Percentiles rank a stretch among this genome's conserved stretches.
These are phyloP conservation scores for Eimeria tenella DNA, from an alignment of 169 alveolate genomes.

Conservation along the genomic window DNA sequence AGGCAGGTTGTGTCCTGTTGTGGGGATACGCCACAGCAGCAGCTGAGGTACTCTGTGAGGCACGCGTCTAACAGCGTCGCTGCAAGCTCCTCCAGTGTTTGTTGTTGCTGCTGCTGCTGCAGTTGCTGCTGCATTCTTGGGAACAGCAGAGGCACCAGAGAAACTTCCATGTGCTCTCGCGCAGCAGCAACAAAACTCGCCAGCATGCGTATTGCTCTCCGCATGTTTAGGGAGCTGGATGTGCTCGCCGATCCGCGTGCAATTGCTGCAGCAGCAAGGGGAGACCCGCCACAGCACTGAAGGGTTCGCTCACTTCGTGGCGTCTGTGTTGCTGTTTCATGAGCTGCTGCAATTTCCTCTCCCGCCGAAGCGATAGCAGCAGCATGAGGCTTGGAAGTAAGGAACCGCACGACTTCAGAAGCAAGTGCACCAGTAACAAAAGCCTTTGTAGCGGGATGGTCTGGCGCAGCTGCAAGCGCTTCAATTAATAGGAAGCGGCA, in stretches of 20 bases:
- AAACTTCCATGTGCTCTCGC: slow-evolving; percentile 63
- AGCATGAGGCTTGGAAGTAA: background rate
- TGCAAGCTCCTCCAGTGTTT: slow-evolving; percentile 56
- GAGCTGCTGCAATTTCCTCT: slow-evolving; percentile 23
- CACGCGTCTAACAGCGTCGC: slow-evolving; percentile 70
- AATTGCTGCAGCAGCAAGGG: slow-evolving; percentile 47
- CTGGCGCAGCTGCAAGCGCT: slow-evolving; percentile 68
- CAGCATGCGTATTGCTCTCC: slow-evolving; percentile 48
- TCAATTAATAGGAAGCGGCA: slow-evolving; percentile 53
- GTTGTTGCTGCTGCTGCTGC: slow-evolving; percentile 62
- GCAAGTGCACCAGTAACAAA: slow-evolving; percentile 59
- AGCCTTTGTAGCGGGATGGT: slow-evolving; percentile 47
- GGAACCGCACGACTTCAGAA: slow-evolving; percentile 37
- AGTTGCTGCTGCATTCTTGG: slow-evolving; percentile 66
- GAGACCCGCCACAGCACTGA: slow-evolving; percentile 29
- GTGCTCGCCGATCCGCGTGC: background rate
- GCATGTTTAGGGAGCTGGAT: slow-evolving; percentile 7
- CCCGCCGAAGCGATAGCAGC: background rate
- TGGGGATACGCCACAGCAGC: slow-evolving; percentile 16
- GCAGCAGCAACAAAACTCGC: slow-evolving; percentile 64
- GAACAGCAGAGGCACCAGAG: slow-evolving; percentile 47
- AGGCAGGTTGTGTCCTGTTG: background rate
- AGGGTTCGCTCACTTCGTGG: slow-evolving; percentile 7
- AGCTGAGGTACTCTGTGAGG: slow-evolving; percentile 46
- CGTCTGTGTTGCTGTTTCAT: background rate